phyloP scores from a whole-genome alignment of 805 yeast species.

The Schizosaccharomyces octosporus region DNA sequence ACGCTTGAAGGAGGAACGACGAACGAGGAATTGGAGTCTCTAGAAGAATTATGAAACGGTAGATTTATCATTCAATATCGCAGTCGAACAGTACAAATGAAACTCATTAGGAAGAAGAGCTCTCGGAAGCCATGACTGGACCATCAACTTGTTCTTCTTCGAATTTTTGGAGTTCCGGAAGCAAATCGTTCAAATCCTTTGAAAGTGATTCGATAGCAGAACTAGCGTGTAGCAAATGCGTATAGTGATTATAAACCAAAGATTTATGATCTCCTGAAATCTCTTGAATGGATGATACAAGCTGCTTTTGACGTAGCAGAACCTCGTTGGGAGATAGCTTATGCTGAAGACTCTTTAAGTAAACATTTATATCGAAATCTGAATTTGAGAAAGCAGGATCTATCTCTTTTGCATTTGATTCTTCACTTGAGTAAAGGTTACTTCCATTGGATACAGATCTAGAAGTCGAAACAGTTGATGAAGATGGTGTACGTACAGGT shows the following conservation, averaged over 20 bases:
- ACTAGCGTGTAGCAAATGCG: not conserved
- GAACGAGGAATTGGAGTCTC: too few relatives aligned
- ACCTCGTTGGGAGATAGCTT: not conserved
- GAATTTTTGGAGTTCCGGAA: not conserved
- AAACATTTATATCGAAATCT: not conserved
- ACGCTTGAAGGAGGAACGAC: too few relatives aligned
- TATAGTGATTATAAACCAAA: not conserved
- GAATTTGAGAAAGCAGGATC: not conserved
- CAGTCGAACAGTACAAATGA: too few relatives aligned
- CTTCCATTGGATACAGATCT: not conserved
- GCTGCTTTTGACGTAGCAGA: not conserved
- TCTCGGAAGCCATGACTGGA: too few relatives aligned
- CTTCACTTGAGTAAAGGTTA: not conserved
- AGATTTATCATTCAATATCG: too few relatives aligned
- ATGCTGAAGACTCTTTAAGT: not conserved
- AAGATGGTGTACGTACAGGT: not conserved
- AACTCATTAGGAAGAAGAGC: too few relatives aligned
- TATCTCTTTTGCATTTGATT: not conserved
- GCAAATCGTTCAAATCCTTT: not conserved
- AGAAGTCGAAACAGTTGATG: not conserved
- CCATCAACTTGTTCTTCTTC: too few relatives aligned
- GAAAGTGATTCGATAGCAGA: not conserved
- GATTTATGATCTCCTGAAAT: not conserved
- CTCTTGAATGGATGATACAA: not conserved
- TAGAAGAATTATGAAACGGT: too few relatives aligned